phyloP scores from a whole-genome alignment of 2,329 filamentous ascomycete genomes.

The Botryosphaeria dothidea region DNA sequence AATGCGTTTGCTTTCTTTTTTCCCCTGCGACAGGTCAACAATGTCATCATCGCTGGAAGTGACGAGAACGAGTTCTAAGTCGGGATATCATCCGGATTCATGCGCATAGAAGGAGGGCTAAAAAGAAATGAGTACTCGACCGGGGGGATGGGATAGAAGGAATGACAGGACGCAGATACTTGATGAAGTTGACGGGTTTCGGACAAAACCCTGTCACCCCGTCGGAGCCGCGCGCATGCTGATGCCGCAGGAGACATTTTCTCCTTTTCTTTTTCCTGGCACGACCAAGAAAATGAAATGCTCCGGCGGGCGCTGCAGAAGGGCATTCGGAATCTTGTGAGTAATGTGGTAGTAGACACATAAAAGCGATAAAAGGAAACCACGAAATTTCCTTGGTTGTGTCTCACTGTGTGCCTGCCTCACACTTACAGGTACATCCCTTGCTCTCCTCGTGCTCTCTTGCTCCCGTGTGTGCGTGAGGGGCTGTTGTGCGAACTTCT shows the following conservation, averaged over 20 bases:
- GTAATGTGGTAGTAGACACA: background rate
- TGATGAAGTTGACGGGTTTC: background rate
- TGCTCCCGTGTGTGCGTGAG: background rate
- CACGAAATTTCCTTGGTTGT: background rate
- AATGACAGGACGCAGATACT: background rate
- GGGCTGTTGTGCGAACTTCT: background rate
- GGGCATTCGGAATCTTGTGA: background rate
- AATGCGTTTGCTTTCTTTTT: constrained; percentile 6
- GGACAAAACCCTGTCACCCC: background rate
- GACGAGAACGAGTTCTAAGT: constrained; percentile 83
- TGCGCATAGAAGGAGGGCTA: background rate
- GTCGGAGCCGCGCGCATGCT: background rate
- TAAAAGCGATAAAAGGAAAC: background rate
- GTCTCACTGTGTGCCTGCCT: background rate
- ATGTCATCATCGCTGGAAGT: constrained; percentile 86
- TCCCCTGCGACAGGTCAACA: constrained; percentile 63
- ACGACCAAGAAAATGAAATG: background rate
- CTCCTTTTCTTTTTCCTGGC: background rate
- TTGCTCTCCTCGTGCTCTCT: background rate
- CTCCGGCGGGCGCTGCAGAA: background rate
- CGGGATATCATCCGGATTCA: background rate
- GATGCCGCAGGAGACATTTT: background rate
- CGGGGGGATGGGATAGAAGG: background rate
- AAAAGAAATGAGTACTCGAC: background rate
- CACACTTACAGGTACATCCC: background rate